Conservation (phyloP, 1,139 yeast species). For the Yamadazyma aaseri region DNA sequence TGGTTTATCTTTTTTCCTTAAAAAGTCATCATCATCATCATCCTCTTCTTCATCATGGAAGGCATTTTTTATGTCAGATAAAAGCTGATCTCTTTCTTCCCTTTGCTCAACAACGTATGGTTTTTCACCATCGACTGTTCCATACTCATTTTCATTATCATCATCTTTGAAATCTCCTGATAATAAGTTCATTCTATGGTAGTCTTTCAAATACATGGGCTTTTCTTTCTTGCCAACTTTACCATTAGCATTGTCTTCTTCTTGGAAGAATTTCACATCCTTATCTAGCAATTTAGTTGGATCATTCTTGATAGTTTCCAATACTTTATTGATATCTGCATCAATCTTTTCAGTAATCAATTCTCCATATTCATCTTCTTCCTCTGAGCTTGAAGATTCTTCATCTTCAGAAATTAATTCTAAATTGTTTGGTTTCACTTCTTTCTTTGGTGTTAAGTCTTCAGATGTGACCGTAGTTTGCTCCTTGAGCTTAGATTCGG, state of each 20-base stretch:
- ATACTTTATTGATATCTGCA: constrained; percentile 68
- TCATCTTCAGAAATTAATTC: constrained; percentile 24
- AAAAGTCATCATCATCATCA: constrained; percentile 49
- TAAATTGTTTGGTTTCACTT: constrained; percentile 17
- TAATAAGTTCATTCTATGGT: constrained; percentile 79
- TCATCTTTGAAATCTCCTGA: constrained; percentile 56
- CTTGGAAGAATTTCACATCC: constrained; percentile 67
- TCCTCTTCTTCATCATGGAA: constrained; percentile 48
- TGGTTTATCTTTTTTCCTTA: constrained; percentile 50
- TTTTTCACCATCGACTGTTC: constrained; percentile 56
- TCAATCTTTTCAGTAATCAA: constrained; percentile 85
- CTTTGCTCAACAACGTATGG: constrained; percentile 71
- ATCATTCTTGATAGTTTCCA: constrained; percentile 65
- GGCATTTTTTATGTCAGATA: constrained; percentile 73
- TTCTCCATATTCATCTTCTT: constrained; percentile 92
- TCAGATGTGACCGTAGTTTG: neutral
- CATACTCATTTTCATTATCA: constrained; percentile 35
- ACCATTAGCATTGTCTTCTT: constrained; percentile 47
- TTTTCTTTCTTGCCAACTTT: constrained; percentile 48
- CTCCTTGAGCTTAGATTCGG: constrained; percentile 21
- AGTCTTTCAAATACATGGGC: constrained; percentile 88
- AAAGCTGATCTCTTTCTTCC: constrained; percentile 69
- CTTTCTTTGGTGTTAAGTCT: constrained; percentile 5
- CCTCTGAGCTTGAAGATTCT: constrained; percentile 53
- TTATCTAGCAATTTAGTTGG: constrained; percentile 67